Evolutionary conservation across 2,329 filamentous ascomycete genomes (phyloP), one percentile per base, ranked within the genome.

Genomic region (Clathrospora elynae): DNA sequence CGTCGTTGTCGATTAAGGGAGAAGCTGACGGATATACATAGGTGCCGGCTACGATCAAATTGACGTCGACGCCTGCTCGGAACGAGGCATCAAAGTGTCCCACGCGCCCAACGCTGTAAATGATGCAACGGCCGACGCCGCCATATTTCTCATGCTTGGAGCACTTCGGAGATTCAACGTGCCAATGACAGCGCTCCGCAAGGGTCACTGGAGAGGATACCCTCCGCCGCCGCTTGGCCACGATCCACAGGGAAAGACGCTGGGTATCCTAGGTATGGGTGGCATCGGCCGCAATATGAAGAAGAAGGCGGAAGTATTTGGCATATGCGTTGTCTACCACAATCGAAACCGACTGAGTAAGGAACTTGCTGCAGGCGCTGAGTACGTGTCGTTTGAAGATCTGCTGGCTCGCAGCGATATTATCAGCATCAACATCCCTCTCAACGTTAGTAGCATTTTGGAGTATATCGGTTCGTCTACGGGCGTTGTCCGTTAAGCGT

Each of bases 21-120:
- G 19, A n/a, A 12, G 28, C 28, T 40, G 25, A 28, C 22, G 6
- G 10, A 18, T 42, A 11, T 36, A 9, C 11, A 22, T 47, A 87
- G 85, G 88, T 49, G 88, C 90, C 42, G 90, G 90, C 24, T 95
- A 95, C 71, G 90, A 95, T 68, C 86, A 90, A 67, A 77, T 95
- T 51, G 85, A 91, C 67, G 76, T 91, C 6, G 67, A 79, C 32
- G 85, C 86, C 25, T 92, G 88, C 74, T 86, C 83, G 7, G 74
- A 75, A 1, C 82, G 82, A 38, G 75, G 75, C 3, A 79, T 95
- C 52, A 78, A 75, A 28, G 86, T 95, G 22, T 90, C 87, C 52
- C 93, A 95, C 70, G 85, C 87, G 1, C 90, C 88, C n/a, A 84
- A 81, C 0, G 86, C 87, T 18, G 87, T 90, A 29, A 85, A 93